Evolutionary conservation across 2,329 filamentous ascomycete genomes (phyloP).

Genomic region (Nothomitra cinnamomea): DNA sequence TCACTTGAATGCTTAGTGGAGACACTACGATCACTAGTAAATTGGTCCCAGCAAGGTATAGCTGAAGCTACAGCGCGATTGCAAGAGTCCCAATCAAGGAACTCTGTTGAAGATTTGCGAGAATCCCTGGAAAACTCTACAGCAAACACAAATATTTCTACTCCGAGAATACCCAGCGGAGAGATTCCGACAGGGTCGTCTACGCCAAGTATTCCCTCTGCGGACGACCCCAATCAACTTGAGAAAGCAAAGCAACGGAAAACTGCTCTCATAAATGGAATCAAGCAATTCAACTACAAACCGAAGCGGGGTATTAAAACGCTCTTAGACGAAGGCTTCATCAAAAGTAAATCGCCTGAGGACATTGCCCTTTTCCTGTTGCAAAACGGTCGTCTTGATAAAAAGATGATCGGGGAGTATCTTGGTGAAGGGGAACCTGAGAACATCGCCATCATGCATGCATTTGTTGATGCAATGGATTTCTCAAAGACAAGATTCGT

Average conservation of each 20-base stretch:
- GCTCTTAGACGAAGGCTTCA: conserved; percentile 72
- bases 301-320: conserved; percentile 84
- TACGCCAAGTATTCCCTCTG: conserved; percentile 42
- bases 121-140: conserved; percentile 56
- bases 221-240: conserved; percentile 87
- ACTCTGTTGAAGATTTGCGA: conserved; percentile 42
- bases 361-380: conserved; percentile 77
- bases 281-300: conserved; percentile 93
- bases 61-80: conserved; percentile 28
- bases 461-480: conserved; percentile 91
- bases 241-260: conserved; percentile 90
- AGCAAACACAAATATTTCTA: conserved; percentile 37
- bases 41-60: conserved; percentile 67
- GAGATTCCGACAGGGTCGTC: conserved; percentile 41
- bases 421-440: conserved; percentile 84
- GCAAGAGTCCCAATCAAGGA: conserved; percentile 27
- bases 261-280: conserved; percentile 75
- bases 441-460: conserved; percentile 96
- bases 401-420: conserved; percentile 83
- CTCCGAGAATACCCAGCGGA: conserved; percentile 38
- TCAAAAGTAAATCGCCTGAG: conserved; percentile 56
- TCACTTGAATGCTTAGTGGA: conserved; percentile 80
- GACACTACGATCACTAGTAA: conserved; percentile 73
- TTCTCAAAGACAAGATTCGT: conserved; percentile 86
- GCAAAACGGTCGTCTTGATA: conserved; percentile 70